These are phyloP conservation scores for Paspalum notatum DNA, from an alignment of 176 grass and related monocot species.

Conservation along the genomic window DNA sequence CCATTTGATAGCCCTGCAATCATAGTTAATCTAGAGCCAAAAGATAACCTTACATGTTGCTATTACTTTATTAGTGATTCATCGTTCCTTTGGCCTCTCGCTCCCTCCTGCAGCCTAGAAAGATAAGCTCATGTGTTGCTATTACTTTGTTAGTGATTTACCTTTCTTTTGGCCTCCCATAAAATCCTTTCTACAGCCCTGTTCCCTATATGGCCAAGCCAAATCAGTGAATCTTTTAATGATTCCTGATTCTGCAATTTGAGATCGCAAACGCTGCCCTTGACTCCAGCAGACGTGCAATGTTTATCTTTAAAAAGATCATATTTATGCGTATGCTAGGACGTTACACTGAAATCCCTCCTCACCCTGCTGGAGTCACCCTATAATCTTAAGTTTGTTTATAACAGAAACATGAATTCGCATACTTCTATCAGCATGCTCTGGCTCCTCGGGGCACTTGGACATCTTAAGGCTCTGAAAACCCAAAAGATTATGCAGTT, in stretches of 20 bases:
- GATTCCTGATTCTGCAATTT: not conserved
- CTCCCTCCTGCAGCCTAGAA: no score
- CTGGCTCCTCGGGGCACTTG: conserved; percentile 77
- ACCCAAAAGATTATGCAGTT: not conserved
- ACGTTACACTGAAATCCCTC: not conserved
- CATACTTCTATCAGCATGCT: conserved; percentile 64
- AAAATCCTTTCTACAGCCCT: no score
- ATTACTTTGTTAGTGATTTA: no score
- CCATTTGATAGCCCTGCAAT: not conserved
- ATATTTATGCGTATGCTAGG: not conserved
- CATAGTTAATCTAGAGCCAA: not conserved
- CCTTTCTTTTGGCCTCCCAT: no score
- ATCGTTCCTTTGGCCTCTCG: not conserved
- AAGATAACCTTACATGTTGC: not conserved
- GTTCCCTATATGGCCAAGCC: not conserved
- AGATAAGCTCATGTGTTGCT: no score
- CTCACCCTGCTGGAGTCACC: no score
- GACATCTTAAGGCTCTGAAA: conserved; percentile 79
- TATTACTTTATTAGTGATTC: not conserved
- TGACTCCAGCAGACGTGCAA: not conserved
- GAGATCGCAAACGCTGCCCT: not conserved
- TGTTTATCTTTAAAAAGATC: not conserved
- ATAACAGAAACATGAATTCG: conserved; percentile 78
- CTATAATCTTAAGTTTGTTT: conserved; percentile 57
- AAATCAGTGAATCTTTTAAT: not conserved